These are phyloP conservation scores for Teratosphaeria epicoccoides DNA, from an alignment of 2,329 filamentous ascomycete species.

Conservation along the genomic window DNA sequence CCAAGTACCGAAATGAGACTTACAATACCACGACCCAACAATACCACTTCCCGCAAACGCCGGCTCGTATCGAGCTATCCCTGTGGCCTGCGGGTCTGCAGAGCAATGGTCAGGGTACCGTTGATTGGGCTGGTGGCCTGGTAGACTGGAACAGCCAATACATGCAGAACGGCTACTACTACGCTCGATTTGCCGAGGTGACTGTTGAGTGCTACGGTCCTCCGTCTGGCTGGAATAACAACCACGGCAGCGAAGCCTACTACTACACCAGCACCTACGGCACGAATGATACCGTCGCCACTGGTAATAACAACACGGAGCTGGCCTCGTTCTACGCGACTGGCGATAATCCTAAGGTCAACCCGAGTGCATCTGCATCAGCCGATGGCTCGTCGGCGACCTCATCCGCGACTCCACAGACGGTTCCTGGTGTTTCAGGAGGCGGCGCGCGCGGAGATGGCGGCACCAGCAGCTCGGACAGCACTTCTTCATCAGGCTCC, in stretches of 20 bases:
- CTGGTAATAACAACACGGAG: slow-evolving; percentile 63
- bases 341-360: slow-evolving; percentile 54
- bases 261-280: slow-evolving; percentile 55
- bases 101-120: slow-evolving; percentile 70
- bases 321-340: slow-evolving; percentile 73
- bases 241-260: slow-evolving; percentile 54
- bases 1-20: slow-evolving; percentile 63
- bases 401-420: slow-evolving; percentile 29
- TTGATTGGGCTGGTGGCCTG: slow-evolving; percentile 80
- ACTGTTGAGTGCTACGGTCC: slow-evolving; percentile 80
- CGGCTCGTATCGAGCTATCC: slow-evolving; percentile 80
- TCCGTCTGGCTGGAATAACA: slow-evolving; percentile 55
- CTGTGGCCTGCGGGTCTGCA: slow-evolving; percentile 86
- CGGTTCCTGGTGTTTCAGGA: slow-evolving; percentile 47
- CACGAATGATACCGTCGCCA: slow-evolving; percentile 66
- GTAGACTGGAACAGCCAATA: slow-evolving; percentile 79
- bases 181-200: slow-evolving; percentile 65
- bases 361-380: slow-evolving; percentile 17
- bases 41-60: slow-evolving; percentile 85
- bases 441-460: slow-evolving; percentile 32
- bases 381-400: slow-evolving; percentile 18
- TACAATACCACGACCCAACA: slow-evolving; percentile 75
- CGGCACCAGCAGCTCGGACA: slow-evolving; percentile 19
- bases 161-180: slow-evolving; percentile 86
- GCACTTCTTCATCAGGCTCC: slow-evolving; percentile 8